phyloP scores from a whole-genome alignment of 2,329 filamentous ascomycete genomes.

The Aspergillus neoniger region DNA sequence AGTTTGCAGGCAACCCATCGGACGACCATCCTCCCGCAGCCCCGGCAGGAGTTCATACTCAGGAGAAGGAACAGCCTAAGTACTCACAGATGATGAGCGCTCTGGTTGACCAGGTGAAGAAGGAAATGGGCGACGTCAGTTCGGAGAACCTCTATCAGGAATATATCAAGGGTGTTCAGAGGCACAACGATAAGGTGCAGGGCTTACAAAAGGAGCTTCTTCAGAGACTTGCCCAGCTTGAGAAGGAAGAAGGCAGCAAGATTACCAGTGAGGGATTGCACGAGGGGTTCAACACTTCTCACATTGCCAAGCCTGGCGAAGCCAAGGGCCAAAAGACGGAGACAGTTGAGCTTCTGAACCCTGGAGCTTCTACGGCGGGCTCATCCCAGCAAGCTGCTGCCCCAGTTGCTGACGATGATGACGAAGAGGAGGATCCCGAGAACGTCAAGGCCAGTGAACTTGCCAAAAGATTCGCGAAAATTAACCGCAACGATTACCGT shows the following conservation, averaged over 20 bases:
- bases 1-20: conserved; percentile 69
- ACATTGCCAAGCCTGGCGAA: conserved; percentile 65
- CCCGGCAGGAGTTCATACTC: conserved; percentile 75
- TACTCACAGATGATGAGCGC: conserved; percentile 99
- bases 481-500: conserved; percentile 73
- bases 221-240: conserved; percentile 74
- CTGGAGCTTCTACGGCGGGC: conserved; percentile 45
- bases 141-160: conserved; percentile 69
- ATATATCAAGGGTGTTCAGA: conserved; percentile 76
- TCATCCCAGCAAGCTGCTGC: conserved; percentile 46
- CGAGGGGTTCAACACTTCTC: conserved; percentile 86
- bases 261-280: conserved; percentile 91
- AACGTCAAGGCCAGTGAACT: conserved; percentile 74
- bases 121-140: conserved; percentile 72
- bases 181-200: conserved; percentile 75
- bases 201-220: conserved; percentile 74
- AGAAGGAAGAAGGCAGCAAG: conserved; percentile 81
- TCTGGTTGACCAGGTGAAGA: conserved; percentile 91
- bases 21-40: conserved; percentile 74
- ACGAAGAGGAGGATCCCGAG: conserved; percentile 64
- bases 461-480: conserved; percentile 78
- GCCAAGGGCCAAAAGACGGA: conserved; percentile 49
- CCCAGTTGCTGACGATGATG: conserved; percentile 46
- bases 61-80: conserved; percentile 73
- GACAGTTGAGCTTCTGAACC: conserved; percentile 74